Conservation (phyloP, 1,139 yeast genomes). For the Taphrina sp. region DNA sequence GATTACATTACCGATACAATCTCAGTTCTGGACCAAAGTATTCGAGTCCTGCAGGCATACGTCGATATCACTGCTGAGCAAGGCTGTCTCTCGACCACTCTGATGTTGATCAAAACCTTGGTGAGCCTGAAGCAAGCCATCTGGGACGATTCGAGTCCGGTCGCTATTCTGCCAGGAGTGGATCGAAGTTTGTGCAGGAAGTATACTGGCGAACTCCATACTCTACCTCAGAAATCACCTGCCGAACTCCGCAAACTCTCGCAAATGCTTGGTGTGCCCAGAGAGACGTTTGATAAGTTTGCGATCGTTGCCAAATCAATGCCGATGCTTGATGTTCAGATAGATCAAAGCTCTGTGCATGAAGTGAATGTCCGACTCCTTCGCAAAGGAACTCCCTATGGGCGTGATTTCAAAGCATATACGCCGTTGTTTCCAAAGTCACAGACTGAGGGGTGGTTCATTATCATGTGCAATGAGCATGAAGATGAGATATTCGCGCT, state of each 20-base stretch:
- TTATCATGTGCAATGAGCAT: constrained; percentile 40
- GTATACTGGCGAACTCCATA: constrained; percentile 25
- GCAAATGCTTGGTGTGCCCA: not conserved
- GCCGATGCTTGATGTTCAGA: constrained; percentile 18
- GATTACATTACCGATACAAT: constrained; percentile 94
- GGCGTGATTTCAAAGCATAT: constrained; percentile 62
- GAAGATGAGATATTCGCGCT: constrained; percentile 33
- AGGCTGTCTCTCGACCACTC: constrained; percentile 64
- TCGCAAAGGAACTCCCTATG: constrained; percentile 48
- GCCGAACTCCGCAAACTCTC: constrained; percentile 42
- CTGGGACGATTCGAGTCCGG: constrained; percentile 79
- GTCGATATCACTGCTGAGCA: constrained; percentile 86
- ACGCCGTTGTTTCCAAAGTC: constrained; percentile 83
- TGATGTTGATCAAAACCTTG: constrained; percentile 66
- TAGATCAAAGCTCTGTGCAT: constrained; percentile 12
- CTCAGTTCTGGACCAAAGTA: constrained; percentile 86
- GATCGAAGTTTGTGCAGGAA: constrained; percentile 31
- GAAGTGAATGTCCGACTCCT: constrained; percentile 23
- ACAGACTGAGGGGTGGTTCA: constrained; percentile 94
- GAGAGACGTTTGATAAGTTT: constrained; percentile 14
- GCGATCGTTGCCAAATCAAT: constrained; percentile 16
- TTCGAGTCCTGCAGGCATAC: constrained; percentile 85
- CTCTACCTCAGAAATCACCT: constrained; percentile 37
- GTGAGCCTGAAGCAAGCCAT: constrained; percentile 84
- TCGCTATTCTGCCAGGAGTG: constrained; percentile 71